Base-by-base conservation (phyloP, 768 basidiomycete species). In the Tylopilus felleus region DNA sequence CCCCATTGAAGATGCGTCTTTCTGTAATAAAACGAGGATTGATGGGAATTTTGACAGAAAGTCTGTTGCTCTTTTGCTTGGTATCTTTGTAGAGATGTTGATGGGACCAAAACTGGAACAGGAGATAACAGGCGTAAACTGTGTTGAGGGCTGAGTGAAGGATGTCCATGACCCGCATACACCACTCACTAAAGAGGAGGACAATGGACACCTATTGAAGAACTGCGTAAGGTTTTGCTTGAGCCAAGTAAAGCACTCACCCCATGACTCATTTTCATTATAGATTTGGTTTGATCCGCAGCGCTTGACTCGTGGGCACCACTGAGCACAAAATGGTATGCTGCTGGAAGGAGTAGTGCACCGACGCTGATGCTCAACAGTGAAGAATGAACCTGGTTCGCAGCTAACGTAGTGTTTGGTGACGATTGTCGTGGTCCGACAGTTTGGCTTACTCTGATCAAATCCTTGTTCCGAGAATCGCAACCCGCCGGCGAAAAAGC, bases 401-500 rank as follows among this genome's bases (percentile, higher is more conserved):
- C 74, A 44, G 77, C 80, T 79, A 45, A 49, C 13, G 8, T 19
- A 27, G 44, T 16, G 27, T 2, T 65, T 27, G 66, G 58, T 16
- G 35, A 47, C 17, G 41, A 16, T 16, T 14, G 8, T 21, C 14
- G 8, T n/a, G 21, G 16, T 33, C 21, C 7, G 25, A 52, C 6
- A 1, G 16, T 22, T 33, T 16, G 33, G 75, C 87, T 64, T 58
- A 89, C 89, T 84, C 38, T 79, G 71, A 45, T 85, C 84, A 62
- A 91, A 89, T 1, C 85, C 89, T 71, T 92, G 90, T 60, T 91
- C 86, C 19, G 85, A 86, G 64, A 82, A 92, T 60, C 80, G 80
- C 47, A 84, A 72, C 19, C 90, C 90, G 52, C 90, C 90, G 21
- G 87, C 89, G 60, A 93, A 92, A 73, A 93, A 93, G 64, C 90